Evolutionary conservation across 176 grass and related monocot genomes (phyloP).

Genomic region (Oryza brachyantha): DNA sequence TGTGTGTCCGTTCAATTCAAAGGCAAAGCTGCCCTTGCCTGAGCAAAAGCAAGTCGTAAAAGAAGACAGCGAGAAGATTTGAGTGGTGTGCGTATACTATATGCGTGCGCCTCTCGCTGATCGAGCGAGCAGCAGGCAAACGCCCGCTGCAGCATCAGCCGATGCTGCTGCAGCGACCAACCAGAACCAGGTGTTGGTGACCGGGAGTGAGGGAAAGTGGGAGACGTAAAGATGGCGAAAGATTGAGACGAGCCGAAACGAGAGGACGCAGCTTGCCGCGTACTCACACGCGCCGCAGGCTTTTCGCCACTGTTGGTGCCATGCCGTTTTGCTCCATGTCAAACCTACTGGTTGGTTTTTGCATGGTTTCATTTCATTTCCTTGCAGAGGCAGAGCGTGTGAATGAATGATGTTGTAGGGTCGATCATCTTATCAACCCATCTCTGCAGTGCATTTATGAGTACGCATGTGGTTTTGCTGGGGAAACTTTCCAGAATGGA

Average conservation of each 20-base stretch:
- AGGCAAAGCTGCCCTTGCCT: slow-evolving; percentile 19
- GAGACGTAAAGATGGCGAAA: slow-evolving; percentile 32
- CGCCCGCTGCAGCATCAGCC: not conserved
- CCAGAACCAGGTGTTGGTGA: not conserved
- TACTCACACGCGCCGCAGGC: not conserved
- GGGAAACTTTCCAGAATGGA: not conserved
- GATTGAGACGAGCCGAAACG: not conserved
- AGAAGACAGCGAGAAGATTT: slow-evolving; percentile 38
- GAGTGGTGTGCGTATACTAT: not conserved
- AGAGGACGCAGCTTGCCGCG: not conserved
- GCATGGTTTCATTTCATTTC: not conserved
- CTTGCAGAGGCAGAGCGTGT: not conserved
- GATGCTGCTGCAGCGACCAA: not conserved
- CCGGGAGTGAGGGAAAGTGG: not conserved
- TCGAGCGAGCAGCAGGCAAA: not conserved
- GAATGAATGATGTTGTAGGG: too few species aligned
- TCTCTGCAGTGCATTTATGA: not conserved
- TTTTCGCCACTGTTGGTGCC: slow-evolving; percentile 24
- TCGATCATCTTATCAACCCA: not conserved
- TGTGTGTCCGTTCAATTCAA: slow-evolving; percentile 19
- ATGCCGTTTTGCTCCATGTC: not conserved
- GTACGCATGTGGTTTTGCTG: not conserved
- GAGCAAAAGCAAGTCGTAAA: slow-evolving; percentile 22
- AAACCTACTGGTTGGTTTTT: not conserved
- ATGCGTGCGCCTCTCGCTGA: slow-evolving; percentile 24